phyloP scores from a whole-genome alignment of 192 early-diverging fungal species.

The Geosiphon pyriformis region DNA sequence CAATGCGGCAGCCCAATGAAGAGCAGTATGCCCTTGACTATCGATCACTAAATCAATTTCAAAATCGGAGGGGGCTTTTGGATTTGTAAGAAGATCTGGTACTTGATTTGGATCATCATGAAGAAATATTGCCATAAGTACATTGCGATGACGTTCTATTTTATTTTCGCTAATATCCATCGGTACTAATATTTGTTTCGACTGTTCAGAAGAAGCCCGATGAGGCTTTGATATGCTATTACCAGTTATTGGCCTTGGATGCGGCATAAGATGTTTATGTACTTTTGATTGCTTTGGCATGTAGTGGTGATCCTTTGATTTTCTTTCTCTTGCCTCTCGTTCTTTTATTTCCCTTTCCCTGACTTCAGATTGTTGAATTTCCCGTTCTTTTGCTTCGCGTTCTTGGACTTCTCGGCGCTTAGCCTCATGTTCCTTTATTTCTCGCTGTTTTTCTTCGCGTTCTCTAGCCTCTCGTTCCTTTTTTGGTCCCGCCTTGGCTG shows the following conservation, averaged over 20 bases:
- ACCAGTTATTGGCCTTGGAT: background rate
- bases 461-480: background rate
- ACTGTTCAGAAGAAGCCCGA: background rate
- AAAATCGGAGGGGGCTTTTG: slow-evolving; percentile 43
- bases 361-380: background rate
- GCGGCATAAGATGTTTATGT: background rate
- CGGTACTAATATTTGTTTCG: background rate
- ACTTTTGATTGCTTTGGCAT: background rate
- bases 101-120: slow-evolving; percentile 64
- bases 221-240: background rate
- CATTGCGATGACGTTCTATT: slow-evolving; percentile 35
- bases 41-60: slow-evolving; percentile 86
- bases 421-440: background rate
- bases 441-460: background rate
- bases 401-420: background rate
- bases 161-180: background rate
- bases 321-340: background rate
- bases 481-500: background rate
- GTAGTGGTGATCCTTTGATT: background rate
- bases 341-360: background rate
- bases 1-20: slow-evolving; percentile 96
- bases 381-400: background rate
- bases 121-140: slow-evolving; percentile 83
- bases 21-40: slow-evolving; percentile 87
- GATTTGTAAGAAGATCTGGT: slow-evolving; percentile 43